Evolutionary conservation across 2,329 filamentous ascomycete genomes (phyloP).

Genomic region (Botrytis sinoallii): DNA sequence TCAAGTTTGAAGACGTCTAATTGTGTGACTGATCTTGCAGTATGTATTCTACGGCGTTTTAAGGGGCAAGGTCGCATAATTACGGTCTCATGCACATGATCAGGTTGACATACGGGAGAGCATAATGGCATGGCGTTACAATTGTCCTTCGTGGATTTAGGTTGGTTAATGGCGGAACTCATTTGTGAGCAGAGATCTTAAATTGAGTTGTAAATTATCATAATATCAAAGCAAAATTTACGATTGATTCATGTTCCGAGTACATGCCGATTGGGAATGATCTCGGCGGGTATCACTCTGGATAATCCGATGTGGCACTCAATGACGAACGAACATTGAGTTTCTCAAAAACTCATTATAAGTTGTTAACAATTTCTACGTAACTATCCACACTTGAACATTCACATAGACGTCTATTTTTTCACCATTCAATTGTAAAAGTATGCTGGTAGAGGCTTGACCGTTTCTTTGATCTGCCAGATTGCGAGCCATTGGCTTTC

Average conservation of each 20-base stretch:
- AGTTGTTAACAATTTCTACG: neutral
- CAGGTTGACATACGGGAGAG: constrained; percentile 11
- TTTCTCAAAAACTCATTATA: neutral
- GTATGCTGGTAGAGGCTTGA: constrained; percentile 4
- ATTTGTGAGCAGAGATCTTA: neutral
- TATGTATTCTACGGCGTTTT: constrained; percentile 18
- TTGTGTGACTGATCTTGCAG: neutral
- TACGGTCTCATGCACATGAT: constrained; percentile 2
- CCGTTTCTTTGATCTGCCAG: constrained; percentile 15
- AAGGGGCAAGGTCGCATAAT: constrained; percentile 2
- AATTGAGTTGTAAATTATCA: constrained; percentile 7
- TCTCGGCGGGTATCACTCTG: neutral
- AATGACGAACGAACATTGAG: constrained; percentile 17
- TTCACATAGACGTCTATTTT: neutral
- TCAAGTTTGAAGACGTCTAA: constrained; percentile 75
- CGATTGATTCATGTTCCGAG: neutral
- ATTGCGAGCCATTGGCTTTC: constrained; percentile 32
- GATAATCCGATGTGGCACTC: constrained; percentile 7
- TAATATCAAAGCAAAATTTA: neutral
- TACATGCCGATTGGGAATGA: neutral
- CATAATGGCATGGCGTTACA: constrained; percentile 17
- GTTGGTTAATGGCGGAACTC: neutral
- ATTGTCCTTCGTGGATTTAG: neutral
- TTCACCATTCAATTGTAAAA: neutral
- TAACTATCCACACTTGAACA: neutral